A percentile compares a stretch with the other conserved stretches of the same genome.
Conservation (phyloP, 306 rosid species). For the Glycine soja region DNA sequence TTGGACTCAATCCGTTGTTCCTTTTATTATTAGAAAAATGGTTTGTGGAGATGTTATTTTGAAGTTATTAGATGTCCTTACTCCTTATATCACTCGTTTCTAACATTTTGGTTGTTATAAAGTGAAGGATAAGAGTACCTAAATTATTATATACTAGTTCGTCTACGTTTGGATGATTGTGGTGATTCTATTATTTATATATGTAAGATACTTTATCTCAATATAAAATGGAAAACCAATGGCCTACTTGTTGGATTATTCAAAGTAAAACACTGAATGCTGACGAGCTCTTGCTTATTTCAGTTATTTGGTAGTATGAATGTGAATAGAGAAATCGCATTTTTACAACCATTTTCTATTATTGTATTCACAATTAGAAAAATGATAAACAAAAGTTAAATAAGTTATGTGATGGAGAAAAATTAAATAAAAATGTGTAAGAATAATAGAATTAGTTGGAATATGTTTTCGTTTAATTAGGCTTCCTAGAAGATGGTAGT, state of each 20-base stretch:
- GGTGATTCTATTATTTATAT: background rate
- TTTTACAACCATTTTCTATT: no score
- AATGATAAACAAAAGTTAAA: background rate
- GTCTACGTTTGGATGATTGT: background rate
- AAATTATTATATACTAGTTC: background rate
- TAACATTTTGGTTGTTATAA: no score
- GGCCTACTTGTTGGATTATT: background rate
- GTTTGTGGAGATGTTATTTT: no score
- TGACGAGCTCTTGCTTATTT: background rate
- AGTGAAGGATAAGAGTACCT: background rate
- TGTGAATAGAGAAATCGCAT: background rate
- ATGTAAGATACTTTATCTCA: background rate
- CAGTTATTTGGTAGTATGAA: background rate
- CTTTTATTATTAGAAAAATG: no score
- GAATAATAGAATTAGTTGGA: background rate
- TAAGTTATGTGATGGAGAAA: background rate
- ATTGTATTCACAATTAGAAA: background rate
- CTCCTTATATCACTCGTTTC: no score
- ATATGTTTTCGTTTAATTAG: background rate
- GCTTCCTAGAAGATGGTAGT: background rate
- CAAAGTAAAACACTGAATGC: background rate
- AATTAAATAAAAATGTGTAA: background rate
- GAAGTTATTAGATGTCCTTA: no score
- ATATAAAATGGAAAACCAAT: background rate
- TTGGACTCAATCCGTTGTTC: background rate